phyloP scores from a whole-genome alignment of 352 stramenopile species.

The Phytophthora pistaciae region DNA sequence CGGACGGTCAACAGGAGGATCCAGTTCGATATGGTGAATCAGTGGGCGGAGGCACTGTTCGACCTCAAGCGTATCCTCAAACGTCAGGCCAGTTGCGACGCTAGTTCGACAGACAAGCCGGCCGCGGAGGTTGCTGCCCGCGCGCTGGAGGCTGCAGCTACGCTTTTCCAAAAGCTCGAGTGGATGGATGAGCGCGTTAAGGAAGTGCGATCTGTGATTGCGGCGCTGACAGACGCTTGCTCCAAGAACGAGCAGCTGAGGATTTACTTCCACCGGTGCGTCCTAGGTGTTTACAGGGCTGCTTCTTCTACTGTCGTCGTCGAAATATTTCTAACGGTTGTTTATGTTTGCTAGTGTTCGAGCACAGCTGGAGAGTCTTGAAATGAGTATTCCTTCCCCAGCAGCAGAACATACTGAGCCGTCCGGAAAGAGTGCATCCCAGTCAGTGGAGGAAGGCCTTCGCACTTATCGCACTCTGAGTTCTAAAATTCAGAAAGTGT shows the following conservation, averaged over 20 bases:
- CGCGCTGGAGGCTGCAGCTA: conserved; percentile 23
- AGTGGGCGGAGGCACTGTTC: conserved; percentile 22
- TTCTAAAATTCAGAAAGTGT: neutral
- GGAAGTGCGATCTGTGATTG: conserved; percentile 24
- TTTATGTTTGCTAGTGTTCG: conserved; percentile 19
- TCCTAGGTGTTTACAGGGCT: neutral
- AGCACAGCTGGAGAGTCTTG: conserved; percentile 33
- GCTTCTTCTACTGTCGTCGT: neutral
- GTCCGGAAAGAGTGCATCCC: neutral
- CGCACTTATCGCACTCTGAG: conserved; percentile 9
- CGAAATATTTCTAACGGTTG: neutral
- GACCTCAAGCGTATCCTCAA: conserved; percentile 28
- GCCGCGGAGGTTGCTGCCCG: conserved; percentile 26
- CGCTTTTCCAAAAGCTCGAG: conserved; percentile 17
- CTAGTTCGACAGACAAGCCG: conserved; percentile 14
- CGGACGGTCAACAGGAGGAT: conserved; percentile 19
- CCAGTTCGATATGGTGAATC: neutral
- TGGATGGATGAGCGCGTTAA: conserved; percentile 15
- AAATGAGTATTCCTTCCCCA: conserved; percentile 16
- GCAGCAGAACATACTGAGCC: neutral
- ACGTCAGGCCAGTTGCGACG: conserved; percentile 13
- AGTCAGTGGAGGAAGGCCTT: conserved; percentile 9
- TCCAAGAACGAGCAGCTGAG: conserved; percentile 34
- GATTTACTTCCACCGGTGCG: conserved; percentile 32
- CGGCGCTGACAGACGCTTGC: conserved; percentile 30